Conservation (phyloP, 2,329 filamentous ascomycete species). For the Penicillium sp. region DNA sequence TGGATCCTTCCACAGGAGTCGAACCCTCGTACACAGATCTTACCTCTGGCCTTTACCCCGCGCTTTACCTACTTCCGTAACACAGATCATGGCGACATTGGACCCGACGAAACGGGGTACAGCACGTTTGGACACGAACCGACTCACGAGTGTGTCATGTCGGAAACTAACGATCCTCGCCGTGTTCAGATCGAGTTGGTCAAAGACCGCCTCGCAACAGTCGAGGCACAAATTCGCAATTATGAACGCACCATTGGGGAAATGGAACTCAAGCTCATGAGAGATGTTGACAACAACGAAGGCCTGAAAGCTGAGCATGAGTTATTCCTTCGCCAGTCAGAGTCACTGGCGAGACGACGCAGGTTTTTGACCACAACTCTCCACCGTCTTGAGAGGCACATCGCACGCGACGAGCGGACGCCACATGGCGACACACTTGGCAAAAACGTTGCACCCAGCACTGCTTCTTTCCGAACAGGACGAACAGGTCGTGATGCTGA, state of each 20-base stretch:
- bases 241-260: constrained; percentile 73
- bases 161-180: constrained; percentile 80
- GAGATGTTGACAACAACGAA: constrained; percentile 52
- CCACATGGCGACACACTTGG: constrained; percentile 45
- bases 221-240: constrained; percentile 72
- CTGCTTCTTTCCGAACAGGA: constrained; percentile 27
- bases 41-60: constrained; percentile 89
- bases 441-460: constrained; percentile 16
- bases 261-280: constrained; percentile 63
- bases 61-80: constrained; percentile 96
- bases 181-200: constrained; percentile 85
- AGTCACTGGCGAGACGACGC: constrained; percentile 56
- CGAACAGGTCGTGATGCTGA: constrained; percentile 33
- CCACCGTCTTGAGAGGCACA: constrained; percentile 53
- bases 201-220: constrained; percentile 71
- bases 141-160: constrained; percentile 95
- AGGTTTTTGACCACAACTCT: constrained; percentile 59
- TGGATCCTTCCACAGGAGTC: constrained; percentile 90
- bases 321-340: constrained; percentile 54
- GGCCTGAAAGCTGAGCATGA: constrained; percentile 44
- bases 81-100: constrained; percentile 81
- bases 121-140: constrained; percentile 92
- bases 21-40: constrained; percentile 89
- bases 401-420: constrained; percentile 42
- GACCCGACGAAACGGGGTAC: constrained; percentile 70